Base-by-base conservation (phyloP, 495 filamentous ascomycete genomes). In the Penicillium steckii region DNA sequence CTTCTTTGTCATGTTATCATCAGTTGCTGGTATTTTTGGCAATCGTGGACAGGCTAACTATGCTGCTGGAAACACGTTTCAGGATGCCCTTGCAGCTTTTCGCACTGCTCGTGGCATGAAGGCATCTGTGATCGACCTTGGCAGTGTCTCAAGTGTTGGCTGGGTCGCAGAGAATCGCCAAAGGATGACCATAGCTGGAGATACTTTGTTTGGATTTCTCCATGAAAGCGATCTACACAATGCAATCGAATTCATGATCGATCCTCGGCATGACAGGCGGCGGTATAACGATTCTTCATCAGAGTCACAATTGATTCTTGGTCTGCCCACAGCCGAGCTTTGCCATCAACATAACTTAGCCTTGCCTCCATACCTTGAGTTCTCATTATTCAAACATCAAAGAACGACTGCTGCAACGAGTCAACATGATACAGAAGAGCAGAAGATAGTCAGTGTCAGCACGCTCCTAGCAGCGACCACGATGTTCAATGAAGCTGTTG, bases 11-110 rank as follows among this genome's bases (percentile, higher is more conserved):
- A 63, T 72, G 55, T 46, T 71, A 8, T 64, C 63, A 0, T 85
- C 81, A 0, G 49, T 71, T n/a, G 55, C 57, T 0, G 63, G 63
- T 4, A 61, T 64, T 12, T 58, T 66, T 26, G 60, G 63, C 12
- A 65, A 64, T 74, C 76, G 12, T 71, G 73, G 74, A 0, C 80
- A 85, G 51, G 68, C 75, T 4, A 78, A 80, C 43, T 85, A 85
- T 55, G 73, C 78, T 3, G 76, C 80, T 0, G 82, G 78, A 21
- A 73, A 73, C n/a, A 70, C 71, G 0, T 77, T 70, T 43, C 70
- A 74, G 55, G 74, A 77, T 32, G 65, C 60, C 0, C 58, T 77
- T 1, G 72, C 73, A 4, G 60, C 58, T 1, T 62, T 70, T 35
- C 70, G 71, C 3, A 52, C 56, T 25, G 32, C 53, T 0, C 52